These are phyloP conservation scores for Hericium coralloides DNA, from an alignment of 768 basidiomycete species.

Conservation along the genomic window DNA sequence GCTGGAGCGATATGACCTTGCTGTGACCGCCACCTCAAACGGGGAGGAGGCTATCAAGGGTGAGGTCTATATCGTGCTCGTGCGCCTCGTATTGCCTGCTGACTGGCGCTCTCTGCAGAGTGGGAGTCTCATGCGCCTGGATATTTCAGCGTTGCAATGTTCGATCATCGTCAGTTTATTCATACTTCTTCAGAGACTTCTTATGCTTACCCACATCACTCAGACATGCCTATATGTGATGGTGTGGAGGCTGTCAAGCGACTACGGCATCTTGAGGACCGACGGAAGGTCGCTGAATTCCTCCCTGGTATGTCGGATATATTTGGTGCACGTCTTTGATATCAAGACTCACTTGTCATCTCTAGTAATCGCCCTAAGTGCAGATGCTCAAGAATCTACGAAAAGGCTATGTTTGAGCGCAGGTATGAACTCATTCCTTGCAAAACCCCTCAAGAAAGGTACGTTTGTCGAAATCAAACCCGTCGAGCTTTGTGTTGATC, in stretches of 20 bases:
- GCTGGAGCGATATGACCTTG: constrained; percentile 50
- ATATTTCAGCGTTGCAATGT: constrained; percentile 60
- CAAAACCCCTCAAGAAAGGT: constrained; percentile 63
- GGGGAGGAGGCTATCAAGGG: constrained; percentile 60
- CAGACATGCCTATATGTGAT: constrained; percentile 75
- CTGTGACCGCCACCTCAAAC: constrained; percentile 53
- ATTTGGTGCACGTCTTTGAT: background rate
- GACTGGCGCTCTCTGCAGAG: constrained; percentile 28
- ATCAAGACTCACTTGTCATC: background rate
- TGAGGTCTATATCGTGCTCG: constrained; percentile 16
- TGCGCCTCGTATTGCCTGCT: background rate
- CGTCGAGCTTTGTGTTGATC: background rate
- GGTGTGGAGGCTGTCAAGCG: constrained; percentile 69
- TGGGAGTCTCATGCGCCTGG: constrained; percentile 64
- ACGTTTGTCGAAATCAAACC: constrained; percentile 3
- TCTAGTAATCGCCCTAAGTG: constrained; percentile 62
- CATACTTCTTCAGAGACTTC: background rate
- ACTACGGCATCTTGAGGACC: constrained; percentile 47
- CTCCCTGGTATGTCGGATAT: constrained; percentile 42
- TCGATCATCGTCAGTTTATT: constrained; percentile 61
- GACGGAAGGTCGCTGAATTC: constrained; percentile 37
- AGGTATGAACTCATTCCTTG: constrained; percentile 72
- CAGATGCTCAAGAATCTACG: constrained; percentile 70
- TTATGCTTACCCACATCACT: background rate
- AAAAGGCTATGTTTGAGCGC: constrained; percentile 69